phyloP scores from a whole-genome alignment of 345 rosid genomes.

The Dimocarpus longan region DNA sequence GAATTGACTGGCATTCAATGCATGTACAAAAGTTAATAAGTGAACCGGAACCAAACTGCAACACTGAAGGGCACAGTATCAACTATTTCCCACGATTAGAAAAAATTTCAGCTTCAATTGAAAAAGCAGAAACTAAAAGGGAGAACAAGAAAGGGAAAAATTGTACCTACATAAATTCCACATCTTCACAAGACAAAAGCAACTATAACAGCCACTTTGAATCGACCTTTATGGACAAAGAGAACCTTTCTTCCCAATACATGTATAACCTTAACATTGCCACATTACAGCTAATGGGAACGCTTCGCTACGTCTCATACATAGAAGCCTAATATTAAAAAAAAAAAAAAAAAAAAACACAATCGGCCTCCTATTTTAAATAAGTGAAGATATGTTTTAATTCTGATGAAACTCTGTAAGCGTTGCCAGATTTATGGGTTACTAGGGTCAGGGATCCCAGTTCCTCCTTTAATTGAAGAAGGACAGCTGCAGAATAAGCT shows the following conservation, averaged over 20 bases:
- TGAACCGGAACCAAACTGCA: too few relatives aligned
- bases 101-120: too few relatives aligned
- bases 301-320: background rate
- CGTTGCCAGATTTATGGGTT: constrained; percentile 8
- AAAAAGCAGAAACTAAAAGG: too few relatives aligned
- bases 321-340: background rate
- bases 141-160: background rate
- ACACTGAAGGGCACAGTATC: too few relatives aligned
- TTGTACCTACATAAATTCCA: background rate
- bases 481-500: constrained; percentile 28
- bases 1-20: too few relatives aligned
- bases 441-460: background rate
- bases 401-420: background rate
- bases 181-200: background rate
- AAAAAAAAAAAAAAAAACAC: background rate
- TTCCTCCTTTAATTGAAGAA: constrained; percentile 59
- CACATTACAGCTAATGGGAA: background rate
- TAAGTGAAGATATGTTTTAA: background rate
- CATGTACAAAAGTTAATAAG: too few relatives aligned
- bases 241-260: background rate
- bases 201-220: background rate
- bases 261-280: background rate
- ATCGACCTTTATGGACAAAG: background rate
- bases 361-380: background rate
- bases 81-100: too few relatives aligned